Evolutionary conservation across 805 yeast species (phyloP).

Genomic region (Brettanomyces nanus): DNA sequence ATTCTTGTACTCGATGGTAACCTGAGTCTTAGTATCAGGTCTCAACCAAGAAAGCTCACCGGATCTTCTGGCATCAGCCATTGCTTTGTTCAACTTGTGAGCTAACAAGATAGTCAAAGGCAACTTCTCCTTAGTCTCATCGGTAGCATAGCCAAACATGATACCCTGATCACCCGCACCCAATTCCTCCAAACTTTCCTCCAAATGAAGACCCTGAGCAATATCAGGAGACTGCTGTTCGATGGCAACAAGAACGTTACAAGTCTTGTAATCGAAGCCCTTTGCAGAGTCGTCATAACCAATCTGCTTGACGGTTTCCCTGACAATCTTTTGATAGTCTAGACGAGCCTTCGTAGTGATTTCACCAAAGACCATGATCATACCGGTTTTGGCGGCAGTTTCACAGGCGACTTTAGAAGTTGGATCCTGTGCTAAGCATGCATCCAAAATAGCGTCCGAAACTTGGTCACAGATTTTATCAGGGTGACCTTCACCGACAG

Average conservation of each 20-base stretch:
- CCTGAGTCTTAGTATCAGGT: constrained; percentile 99
- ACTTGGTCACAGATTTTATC: constrained; percentile 98
- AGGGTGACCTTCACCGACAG: constrained; percentile 94
- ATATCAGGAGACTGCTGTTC: constrained; percentile 99
- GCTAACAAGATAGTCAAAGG: constrained; percentile 92
- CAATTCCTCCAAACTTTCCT: constrained; percentile 88
- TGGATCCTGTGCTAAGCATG: constrained; percentile 93
- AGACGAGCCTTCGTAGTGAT: constrained; percentile 93
- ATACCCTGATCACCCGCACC: constrained; percentile 99
- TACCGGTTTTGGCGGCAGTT: constrained; percentile 98
- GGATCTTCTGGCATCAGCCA: constrained; percentile 95
- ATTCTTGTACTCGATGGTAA: constrained; percentile 90
- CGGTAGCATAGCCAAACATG: constrained; percentile 99
- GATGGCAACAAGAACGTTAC: constrained; percentile 97
- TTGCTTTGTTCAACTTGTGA: constrained; percentile 92
- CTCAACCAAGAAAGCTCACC: constrained; percentile 95
- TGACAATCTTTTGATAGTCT: constrained; percentile 95
- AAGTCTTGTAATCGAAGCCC: constrained; percentile 98
- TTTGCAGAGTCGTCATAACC: constrained; percentile 94
- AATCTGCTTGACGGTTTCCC: constrained; percentile 97
- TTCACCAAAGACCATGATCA: constrained; percentile 99
- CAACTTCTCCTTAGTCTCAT: constrained; percentile 95
- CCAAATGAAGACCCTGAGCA: constrained; percentile 98
- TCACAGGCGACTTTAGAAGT: constrained; percentile 98
- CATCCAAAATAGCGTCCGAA: constrained; percentile 95